Evolutionary conservation across 176 grass and related monocot genomes (phyloP).

Genomic region (Areca catechu): DNA sequence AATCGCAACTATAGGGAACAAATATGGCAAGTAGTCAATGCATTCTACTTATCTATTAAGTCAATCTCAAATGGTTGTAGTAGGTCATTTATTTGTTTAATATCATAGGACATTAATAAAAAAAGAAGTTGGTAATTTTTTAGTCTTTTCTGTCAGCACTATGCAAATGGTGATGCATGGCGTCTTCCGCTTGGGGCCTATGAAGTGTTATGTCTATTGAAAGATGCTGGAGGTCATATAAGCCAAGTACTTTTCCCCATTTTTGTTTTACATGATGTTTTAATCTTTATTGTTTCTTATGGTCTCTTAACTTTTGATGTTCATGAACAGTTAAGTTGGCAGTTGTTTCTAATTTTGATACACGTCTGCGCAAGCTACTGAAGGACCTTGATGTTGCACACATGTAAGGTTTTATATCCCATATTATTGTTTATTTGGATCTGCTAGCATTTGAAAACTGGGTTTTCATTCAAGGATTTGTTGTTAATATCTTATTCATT

Average conservation of each 20-base stretch:
- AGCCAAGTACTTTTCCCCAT: constrained; percentile 19
- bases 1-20: no score
- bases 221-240: constrained; percentile 67
- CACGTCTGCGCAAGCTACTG: constrained; percentile 55
- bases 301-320: constrained; percentile 8
- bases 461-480: no score
- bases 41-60: no score
- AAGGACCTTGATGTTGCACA: constrained; percentile 59
- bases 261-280: constrained; percentile 8
- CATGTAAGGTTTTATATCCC: constrained; percentile 39
- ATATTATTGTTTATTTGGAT: no score
- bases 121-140: not conserved
- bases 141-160: constrained; percentile 33
- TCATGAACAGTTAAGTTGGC: constrained; percentile 84
- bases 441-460: no score
- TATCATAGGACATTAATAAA: no score
- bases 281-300: constrained; percentile 5
- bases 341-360: constrained; percentile 89
- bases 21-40: no score
- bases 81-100: no score
- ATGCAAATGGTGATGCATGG: constrained; percentile 78
- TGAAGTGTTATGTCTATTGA: constrained; percentile 40
- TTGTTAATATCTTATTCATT: no score
- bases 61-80: no score
- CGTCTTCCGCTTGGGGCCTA: constrained; percentile 50